Percentiles rank a stretch among this genome's conserved stretches.
Conservation (phyloP, 2,329 filamentous ascomycete species). For the Aspergillus chevalieri region DNA sequence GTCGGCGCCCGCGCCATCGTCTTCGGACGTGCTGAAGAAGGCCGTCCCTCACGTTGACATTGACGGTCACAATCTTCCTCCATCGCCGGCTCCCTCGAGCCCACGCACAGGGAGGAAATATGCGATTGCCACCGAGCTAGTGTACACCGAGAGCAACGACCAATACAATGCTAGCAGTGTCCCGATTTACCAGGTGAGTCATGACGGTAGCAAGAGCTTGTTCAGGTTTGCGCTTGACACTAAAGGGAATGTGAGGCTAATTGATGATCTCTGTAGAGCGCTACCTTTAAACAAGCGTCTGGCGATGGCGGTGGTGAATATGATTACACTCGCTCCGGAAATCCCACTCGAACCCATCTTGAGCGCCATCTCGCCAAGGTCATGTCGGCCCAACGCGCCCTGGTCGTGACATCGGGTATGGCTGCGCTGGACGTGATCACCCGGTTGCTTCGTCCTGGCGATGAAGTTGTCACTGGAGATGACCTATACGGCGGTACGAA, state of each 20-base stretch:
- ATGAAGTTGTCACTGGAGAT: conserved; percentile 95
- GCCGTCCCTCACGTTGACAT: conserved; percentile 62
- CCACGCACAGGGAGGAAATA: conserved; percentile 82
- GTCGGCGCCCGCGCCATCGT: conserved; percentile 28
- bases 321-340: conserved; percentile 96
- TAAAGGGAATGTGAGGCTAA: not conserved
- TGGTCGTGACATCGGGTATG: conserved; percentile 96
- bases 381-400: conserved; percentile 86
- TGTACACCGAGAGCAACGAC: conserved; percentile 92
- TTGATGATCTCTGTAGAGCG: conserved; percentile 51
- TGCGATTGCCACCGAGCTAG: conserved; percentile 89
- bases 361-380: conserved; percentile 98
- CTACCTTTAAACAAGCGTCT: conserved; percentile 92
- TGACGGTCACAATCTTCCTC: conserved; percentile 77
- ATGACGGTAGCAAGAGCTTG: not conserved
- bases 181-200: conserved; percentile 77
- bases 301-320: conserved; percentile 80
- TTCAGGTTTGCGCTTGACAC: not conserved
- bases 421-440: conserved; percentile 95
- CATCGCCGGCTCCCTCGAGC: conserved; percentile 87
- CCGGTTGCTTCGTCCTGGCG: conserved; percentile 78
- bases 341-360: conserved; percentile 90
- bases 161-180: conserved; percentile 96
- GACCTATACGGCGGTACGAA: conserved; percentile 96
- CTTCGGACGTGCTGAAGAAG: conserved; percentile 39